Base-by-base conservation (phyloP, 1,139 yeast genomes). In the Groenewaldozyma auringiensis region DNA sequence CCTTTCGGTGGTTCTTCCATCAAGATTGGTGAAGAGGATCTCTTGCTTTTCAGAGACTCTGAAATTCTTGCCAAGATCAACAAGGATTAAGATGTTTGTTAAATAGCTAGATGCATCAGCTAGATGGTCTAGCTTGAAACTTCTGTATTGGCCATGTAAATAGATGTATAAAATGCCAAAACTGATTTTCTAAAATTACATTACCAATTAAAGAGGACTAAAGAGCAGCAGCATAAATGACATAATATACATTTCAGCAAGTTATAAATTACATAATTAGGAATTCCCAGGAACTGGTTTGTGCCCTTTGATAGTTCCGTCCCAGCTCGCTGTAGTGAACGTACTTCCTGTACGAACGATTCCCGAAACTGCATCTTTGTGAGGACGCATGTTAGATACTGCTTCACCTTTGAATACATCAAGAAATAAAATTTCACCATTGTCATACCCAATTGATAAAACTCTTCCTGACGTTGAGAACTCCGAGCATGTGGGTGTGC, bases 31-130 rank as follows among this genome's bases (percentile, higher is more conserved):
- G 95, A 87, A 49, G 79, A 61, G 55, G 72, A 69, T 53, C 67
- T 53, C 56, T 47, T 69, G 43, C 59, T 69, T 47, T 68, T 68
- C 78, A 82, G 96, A 65, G 97, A 92, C 70, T 75, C 84, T 63
- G 97, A 92, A 69, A 84, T 92, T 67, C 78, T 92, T 63, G 97
- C 97, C 62, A 89, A 86, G 76, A 79, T 92, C 52, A 75, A 75
- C 54, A 65, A 66, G 59, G 58, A 56, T 20, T 55, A 56, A 43
- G 32, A 25, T 11, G 11, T 25, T n/a, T n/a, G n/a, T n/a, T n/a
- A n/a, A n/a, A n/a, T 17, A 6, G 34, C 18, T 35, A 14, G 25
- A n/a, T 35, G 21, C 13, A 14, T 37, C 32, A 6, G 22, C 13
- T 31, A 16, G 41, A 16, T 21, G 21, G 8, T 38, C 2, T 27